Evolutionary conservation across 305 asterid genomes (phyloP).

Genomic region (Fraxinus sp.): DNA sequence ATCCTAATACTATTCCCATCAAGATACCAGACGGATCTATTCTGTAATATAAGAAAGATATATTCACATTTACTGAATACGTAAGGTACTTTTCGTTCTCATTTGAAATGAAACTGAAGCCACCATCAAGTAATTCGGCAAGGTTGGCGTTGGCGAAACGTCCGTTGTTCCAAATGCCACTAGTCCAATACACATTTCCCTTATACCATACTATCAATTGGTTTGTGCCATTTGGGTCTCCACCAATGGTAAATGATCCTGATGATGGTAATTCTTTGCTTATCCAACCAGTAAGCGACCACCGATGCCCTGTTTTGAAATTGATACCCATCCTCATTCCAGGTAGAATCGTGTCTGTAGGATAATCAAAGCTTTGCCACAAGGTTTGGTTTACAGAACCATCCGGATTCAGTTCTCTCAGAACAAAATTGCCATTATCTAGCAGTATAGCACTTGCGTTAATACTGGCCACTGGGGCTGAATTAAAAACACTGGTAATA

Average conservation of each 20-base stretch:
- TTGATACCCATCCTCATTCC: slow-evolving; percentile 25
- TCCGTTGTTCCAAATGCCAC: slow-evolving; percentile 6
- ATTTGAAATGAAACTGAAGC: slow-evolving; percentile 14
- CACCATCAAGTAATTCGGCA: neutral
- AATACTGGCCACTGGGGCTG: neutral
- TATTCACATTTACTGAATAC: slow-evolving; percentile 1
- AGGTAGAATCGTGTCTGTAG: slow-evolving; percentile 22
- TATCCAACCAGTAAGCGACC: slow-evolving; percentile 29
- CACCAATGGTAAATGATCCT: slow-evolving; percentile 28
- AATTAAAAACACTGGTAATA: slow-evolving; percentile 4
- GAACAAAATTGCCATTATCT: slow-evolving; percentile 24
- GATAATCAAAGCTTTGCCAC: slow-evolving; percentile 30
- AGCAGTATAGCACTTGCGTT: slow-evolving; percentile 23
- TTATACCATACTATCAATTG: slow-evolving; percentile 27
- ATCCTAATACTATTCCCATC: neutral
- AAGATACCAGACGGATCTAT: neutral
- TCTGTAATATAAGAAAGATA: neutral
- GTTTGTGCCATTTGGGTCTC: slow-evolving; percentile 18
- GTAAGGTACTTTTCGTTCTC: slow-evolving; percentile 25
- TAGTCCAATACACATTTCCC: slow-evolving; percentile 27
- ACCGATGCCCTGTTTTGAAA: slow-evolving; percentile 21
- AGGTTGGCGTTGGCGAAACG: neutral
- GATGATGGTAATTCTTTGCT: slow-evolving; percentile 11
- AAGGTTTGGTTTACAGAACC: slow-evolving; percentile 21
- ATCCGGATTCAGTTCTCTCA: slow-evolving; percentile 11